phyloP scores from a whole-genome alignment of 176 grass and related monocot genomes.

The Musa acuminata region DNA sequence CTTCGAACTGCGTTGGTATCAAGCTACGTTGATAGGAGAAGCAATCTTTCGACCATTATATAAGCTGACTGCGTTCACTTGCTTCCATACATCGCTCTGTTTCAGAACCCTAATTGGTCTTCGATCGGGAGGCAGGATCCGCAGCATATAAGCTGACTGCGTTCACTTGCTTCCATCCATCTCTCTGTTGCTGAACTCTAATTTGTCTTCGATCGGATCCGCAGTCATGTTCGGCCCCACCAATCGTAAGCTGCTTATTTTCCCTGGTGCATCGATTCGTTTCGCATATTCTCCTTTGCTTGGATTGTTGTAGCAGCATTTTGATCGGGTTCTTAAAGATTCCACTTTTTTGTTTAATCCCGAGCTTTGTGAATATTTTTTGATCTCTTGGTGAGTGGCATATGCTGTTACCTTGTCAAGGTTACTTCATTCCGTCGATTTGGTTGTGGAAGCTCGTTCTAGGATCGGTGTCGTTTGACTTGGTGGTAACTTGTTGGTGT shows the following conservation, averaged over 20 bases:
- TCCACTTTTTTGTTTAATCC: not conserved
- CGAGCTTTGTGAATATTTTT: too few species aligned
- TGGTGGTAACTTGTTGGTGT: not conserved
- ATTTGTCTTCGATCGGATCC: not conserved
- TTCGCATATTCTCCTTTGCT: not conserved
- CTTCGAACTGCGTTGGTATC: not conserved
- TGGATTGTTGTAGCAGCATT: not conserved
- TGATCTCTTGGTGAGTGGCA: not conserved
- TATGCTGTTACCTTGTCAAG: not conserved
- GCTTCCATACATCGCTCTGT: not conserved
- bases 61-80: not conserved
- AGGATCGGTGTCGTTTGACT: not conserved
- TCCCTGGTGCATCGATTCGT: not conserved
- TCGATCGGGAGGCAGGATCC: not conserved
- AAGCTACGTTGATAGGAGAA: not conserved
- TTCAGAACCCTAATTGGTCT: not conserved
- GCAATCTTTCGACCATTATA: not conserved
- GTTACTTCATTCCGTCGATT: not conserved
- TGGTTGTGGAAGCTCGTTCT: not conserved
- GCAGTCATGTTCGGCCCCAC: slow-evolving; percentile 7
- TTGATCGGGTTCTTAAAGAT: not conserved
- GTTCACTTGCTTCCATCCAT: not conserved
- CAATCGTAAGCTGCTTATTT: not conserved
- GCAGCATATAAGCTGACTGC: not conserved
- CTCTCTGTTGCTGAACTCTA: not conserved